Evolutionary conservation across 331 rosid genomes (phyloP), one percentile per base, ranked within the genome.

Genomic region (Saraca asoca): DNA sequence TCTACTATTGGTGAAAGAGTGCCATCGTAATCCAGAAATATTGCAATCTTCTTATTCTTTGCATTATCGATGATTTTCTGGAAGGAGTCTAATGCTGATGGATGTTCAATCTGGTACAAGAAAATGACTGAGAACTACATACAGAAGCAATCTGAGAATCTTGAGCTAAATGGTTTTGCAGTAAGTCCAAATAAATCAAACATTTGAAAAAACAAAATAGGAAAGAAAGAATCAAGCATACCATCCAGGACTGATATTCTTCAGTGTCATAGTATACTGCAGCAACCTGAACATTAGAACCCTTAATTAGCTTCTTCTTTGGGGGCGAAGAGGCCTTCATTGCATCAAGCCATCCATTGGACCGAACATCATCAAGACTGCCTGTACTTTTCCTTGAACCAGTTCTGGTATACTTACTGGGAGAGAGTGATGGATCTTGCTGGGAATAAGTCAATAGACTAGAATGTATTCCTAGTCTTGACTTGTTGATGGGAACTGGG

Each of bases 301-400:
- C 90, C 77, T 78, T 85, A 33, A 53, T 77, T 2, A 69, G 64
- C 81, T 93, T 93, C 85, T 87, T 89, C 63, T 85, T 71, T 0
- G 96, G 95, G 62, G 98, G 98, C 0, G 98, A 93, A 65, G 98
- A 93, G 10, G 98, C 87, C 63, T 70, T 85, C 98, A 93, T 93
- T 61, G 95, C 98, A 60, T 93, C 98, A 45, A 93, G 77, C 98
- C 90, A 89, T 13, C 95, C 94, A 35, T 93, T 93, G 54, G 88
- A 78, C 51, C 88, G 65, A 0, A 93, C 95, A 82, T 93, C 96
- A 58, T 93, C 96, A 62, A 84, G 59, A 62, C 77, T 81, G 5
- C 79, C 89, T 0, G 81, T 75, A 66, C 76, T 84, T 71, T 76
- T 93, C 74, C 88, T 89, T 11, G 96, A 89, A 63, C 37, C 13